Evolutionary conservation across 495 filamentous ascomycete genomes (phyloP), one percentile per base, ranked within the genome.

Genomic region (Penicilliopsis zonata): DNA sequence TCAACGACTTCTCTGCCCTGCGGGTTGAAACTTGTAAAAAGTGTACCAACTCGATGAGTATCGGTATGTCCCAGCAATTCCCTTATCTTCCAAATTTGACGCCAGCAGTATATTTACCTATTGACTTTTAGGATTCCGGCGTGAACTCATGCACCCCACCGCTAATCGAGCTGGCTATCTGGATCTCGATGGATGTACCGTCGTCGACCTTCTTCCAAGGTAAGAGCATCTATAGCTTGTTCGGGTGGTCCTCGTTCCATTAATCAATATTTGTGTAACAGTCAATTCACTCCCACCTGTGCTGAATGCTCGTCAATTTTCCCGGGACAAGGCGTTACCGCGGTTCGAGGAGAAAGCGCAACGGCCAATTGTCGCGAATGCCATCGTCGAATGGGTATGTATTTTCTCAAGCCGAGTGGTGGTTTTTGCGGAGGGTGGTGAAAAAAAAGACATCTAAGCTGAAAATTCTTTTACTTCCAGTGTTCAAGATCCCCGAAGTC

Each of bases 261-360:
- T 21, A 28, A 27, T 30, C 10, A 31, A 17, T 31, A 8, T n/a
- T 6, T 9, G 13, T n/a, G n/a, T 8, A 16, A 3, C 23, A 87
- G 82, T 53, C 74, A 72, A 25, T 92, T 93, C 57, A 61, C 84
- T 23, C 85, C 86, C 8, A 86, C 84, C 4, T 94, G 86, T 54
- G 64, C 72, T 0, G 65, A 71, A 47, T 94, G 86, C 55, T 93
- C 86, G 4, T 80, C 77, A 2, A 41, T 73, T 0, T 70, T 76
- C 35, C 67, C 75, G 13, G 46, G 52, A 3, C 71, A 74, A 2
- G 82, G 82, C 3, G 59, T 94, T 20, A 59, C 67, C 19, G 68
- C 78, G 12, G 81, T 92, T 1, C 72, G 78, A 14, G 84, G 81
- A 20, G 82, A 92, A 29, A 74, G 78, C 18, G 68, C 77, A 0